Conservation (phyloP, 2,329 filamentous ascomycete genomes). For the Bisporella sp. region DNA sequence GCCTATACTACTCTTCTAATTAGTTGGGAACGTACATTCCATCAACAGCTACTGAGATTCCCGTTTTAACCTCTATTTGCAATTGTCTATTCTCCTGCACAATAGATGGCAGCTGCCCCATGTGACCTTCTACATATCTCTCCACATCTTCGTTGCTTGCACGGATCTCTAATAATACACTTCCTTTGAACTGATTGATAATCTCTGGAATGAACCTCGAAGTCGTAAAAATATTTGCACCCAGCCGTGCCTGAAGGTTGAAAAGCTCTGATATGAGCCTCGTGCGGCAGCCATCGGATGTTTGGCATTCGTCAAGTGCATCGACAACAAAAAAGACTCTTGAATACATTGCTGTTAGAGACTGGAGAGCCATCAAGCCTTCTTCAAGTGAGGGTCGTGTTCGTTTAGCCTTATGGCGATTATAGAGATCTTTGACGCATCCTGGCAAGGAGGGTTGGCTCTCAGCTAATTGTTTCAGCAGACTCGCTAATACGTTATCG, state of each 20-base stretch:
- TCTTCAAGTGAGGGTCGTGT: slow-evolving; percentile 12
- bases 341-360: neutral
- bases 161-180: slow-evolving; percentile 21
- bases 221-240: slow-evolving; percentile 27
- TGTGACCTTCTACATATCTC: slow-evolving; percentile 20
- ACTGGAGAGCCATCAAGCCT: neutral
- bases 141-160: slow-evolving; percentile 26
- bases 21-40: slow-evolving; percentile 26
- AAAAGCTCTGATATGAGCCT: slow-evolving; percentile 25
- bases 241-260: slow-evolving; percentile 16
- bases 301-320: slow-evolving; percentile 12
- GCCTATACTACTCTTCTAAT: slow-evolving; percentile 17
- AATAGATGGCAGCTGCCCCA: too few species aligned
- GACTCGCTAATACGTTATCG: neutral
- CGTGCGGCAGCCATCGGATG: slow-evolving; percentile 1
- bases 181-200: slow-evolving; percentile 12
- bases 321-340: slow-evolving; percentile 10
- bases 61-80: too few species aligned
- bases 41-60: slow-evolving; percentile 18
- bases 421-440: slow-evolving; percentile 19
- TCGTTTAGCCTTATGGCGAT: slow-evolving; percentile 12
- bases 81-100: too few species aligned
- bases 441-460: slow-evolving; percentile 5
- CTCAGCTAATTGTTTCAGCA: neutral
- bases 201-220: slow-evolving; percentile 25